A percentile compares a stretch with the other conserved stretches of the same genome.
These are phyloP conservation scores for Spencermartinsiella europaea DNA, from an alignment of 805 yeast species.

Conservation along the genomic window DNA sequence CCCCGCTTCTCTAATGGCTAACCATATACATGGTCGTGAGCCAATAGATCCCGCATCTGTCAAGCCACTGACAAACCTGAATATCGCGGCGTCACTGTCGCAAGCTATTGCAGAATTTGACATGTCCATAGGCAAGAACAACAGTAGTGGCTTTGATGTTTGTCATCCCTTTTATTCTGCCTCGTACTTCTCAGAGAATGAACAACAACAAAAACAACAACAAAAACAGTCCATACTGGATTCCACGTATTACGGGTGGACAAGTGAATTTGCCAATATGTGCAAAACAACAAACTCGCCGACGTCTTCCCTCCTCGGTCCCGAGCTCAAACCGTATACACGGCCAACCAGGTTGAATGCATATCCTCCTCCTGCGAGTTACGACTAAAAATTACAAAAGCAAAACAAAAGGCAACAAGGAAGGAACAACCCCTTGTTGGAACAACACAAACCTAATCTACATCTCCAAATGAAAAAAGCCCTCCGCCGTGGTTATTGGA, in stretches of 20 bases:
- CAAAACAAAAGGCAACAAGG: constrained; percentile 1
- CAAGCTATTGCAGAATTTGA: constrained; percentile 9
- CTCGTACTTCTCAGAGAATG: constrained; percentile 1
- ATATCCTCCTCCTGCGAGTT: constrained; percentile 14
- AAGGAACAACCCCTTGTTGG: constrained; percentile 5
- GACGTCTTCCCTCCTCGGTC: too few species aligned
- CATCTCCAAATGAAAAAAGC: constrained; percentile 16
- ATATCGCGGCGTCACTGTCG: not conserved
- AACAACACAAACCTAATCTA: constrained; percentile 10
- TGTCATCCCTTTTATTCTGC: too few species aligned
- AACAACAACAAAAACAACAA: not conserved
- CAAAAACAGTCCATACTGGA: too few species aligned
- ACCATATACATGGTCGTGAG: not conserved
- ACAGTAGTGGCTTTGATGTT: too few species aligned
- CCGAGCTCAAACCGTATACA: too few species aligned
- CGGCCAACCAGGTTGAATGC: constrained; percentile 7
- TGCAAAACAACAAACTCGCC: not conserved
- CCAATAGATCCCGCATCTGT: constrained; percentile 3
- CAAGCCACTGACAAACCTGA: constrained; percentile 2
- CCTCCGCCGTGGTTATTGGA: constrained; percentile 52
- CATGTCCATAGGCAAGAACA: constrained; percentile 1
- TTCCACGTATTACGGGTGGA: constrained; percentile 15
- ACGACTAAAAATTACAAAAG: constrained; percentile 1
- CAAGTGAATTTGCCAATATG: constrained; percentile 6
- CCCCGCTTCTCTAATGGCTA: constrained; percentile 20